Evolutionary conservation across 2,329 filamentous ascomycete species (phyloP).

Genomic region (Aureobasidium vineae): DNA sequence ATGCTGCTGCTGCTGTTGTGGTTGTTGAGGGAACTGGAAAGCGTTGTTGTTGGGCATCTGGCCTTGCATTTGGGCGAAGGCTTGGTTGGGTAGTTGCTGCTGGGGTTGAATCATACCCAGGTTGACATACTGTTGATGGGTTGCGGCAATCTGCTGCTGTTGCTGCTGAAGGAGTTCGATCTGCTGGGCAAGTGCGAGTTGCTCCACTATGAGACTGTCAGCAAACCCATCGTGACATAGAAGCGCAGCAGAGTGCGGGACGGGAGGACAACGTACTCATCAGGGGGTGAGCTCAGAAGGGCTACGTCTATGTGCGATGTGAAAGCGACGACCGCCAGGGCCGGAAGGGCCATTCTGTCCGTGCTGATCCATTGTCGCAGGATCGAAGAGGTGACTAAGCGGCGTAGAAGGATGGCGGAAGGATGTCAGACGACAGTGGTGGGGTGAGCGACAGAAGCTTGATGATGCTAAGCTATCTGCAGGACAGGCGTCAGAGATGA

Average conservation of each 20-base stretch:
- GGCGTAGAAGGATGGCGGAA: constrained; percentile 18
- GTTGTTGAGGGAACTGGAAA: constrained; percentile 84
- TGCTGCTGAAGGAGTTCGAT: constrained; percentile 97
- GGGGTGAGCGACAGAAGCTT: constrained; percentile 12
- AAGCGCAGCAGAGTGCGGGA: not conserved
- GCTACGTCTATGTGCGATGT: constrained; percentile 95
- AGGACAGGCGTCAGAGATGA: constrained; percentile 21
- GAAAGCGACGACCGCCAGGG: constrained; percentile 81
- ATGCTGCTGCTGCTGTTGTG: constrained; percentile 66
- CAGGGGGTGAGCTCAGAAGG: constrained; percentile 95
- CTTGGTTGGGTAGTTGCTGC: constrained; percentile 70
- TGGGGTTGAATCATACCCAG: constrained; percentile 91
- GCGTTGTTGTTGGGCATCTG: constrained; percentile 71
- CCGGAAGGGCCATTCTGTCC: constrained; percentile 56
- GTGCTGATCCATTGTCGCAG: constrained; percentile 49
- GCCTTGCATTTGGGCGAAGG: constrained; percentile 75
- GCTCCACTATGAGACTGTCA: constrained; percentile 69
- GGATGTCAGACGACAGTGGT: constrained; percentile 23
- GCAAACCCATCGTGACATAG: constrained; percentile 29
- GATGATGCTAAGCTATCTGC: constrained; percentile 21
- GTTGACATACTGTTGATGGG: constrained; percentile 95
- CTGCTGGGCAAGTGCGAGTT: constrained; percentile 95
- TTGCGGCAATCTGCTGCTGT: constrained; percentile 95
- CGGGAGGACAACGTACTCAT: constrained; percentile 72
- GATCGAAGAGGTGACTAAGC: constrained; percentile 8